These are phyloP conservation scores for Termitomyces eurrhizus DNA, from an alignment of 768 basidiomycete species.

Conservation along the genomic window DNA sequence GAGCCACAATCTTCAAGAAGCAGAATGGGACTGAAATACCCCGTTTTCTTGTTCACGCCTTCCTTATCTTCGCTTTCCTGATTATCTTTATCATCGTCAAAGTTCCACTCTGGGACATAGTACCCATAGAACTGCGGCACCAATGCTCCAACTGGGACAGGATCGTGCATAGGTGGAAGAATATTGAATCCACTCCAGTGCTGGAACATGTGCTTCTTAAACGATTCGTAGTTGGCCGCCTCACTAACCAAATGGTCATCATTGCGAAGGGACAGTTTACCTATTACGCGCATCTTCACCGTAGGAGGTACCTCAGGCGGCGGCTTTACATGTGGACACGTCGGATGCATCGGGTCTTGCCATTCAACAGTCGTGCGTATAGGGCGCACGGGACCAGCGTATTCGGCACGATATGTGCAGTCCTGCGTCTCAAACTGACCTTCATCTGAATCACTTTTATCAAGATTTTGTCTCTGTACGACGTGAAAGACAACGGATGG, in stretches of 20 bases:
- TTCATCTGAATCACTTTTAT: background rate
- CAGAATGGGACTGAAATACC: conserved; percentile 37
- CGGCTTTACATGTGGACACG: conserved; percentile 26
- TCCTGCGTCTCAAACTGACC: background rate
- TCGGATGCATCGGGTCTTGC: conserved; percentile 26
- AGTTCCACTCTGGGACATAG: conserved; percentile 30
- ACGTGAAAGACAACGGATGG: background rate
- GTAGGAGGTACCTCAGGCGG: conserved; percentile 27
- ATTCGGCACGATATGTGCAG: conserved; percentile 2
- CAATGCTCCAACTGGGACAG: conserved; percentile 45
- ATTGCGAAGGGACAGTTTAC: conserved; percentile 37
- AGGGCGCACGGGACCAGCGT: conserved; percentile 11
- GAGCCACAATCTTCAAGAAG: conserved; percentile 41
- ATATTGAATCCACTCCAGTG: conserved; percentile 49
- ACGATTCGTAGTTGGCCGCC: conserved; percentile 39
- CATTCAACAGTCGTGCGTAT: conserved; percentile 24
- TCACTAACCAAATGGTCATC: conserved; percentile 37
- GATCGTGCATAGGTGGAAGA: conserved; percentile 34
- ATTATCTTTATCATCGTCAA: background rate
- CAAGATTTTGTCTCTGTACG: background rate
- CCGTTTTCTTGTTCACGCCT: background rate
- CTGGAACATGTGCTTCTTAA: conserved; percentile 43
- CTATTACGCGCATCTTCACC: conserved; percentile 36
- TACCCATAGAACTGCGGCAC: conserved; percentile 67
- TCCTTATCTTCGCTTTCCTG: background rate